Evolutionary conservation across 192 early-diverging fungal species (phyloP).

Genomic region (Coemansia erecta): DNA sequence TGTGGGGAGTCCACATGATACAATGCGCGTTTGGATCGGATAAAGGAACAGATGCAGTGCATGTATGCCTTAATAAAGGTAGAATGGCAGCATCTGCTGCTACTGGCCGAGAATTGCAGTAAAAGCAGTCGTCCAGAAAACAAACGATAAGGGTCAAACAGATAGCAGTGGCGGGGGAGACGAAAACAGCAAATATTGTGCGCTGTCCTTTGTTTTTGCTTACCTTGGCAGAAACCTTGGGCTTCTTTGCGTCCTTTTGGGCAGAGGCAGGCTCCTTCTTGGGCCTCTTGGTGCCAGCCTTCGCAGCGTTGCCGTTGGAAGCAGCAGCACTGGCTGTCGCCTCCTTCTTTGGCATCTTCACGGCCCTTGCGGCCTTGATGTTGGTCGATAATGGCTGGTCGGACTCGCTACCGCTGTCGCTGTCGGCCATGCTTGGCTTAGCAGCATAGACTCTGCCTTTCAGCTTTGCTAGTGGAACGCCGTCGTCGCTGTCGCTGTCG

Average conservation of each 20-base stretch:
- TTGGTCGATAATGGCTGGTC: conserved; percentile 45
- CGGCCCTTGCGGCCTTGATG: conserved; percentile 8
- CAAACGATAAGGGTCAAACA: too few species aligned
- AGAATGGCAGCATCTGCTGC: too few species aligned
- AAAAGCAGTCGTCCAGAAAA: too few species aligned
- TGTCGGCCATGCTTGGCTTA: neutral
- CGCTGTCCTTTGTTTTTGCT: neutral
- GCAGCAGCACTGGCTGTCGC: neutral
- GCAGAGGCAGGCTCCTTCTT: conserved; percentile 7
- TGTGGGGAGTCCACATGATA: too few species aligned
- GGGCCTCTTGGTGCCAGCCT: conserved; percentile 1
- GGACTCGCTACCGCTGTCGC: conserved; percentile 40
- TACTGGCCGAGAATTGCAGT: too few species aligned
- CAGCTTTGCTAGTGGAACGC: conserved; percentile 36
- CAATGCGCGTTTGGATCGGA: too few species aligned
- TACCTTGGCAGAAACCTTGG: conserved; percentile 18
- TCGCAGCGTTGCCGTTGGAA: neutral
- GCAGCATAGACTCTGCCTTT: neutral
- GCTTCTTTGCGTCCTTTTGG: neutral
- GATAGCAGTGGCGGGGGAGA: neutral
- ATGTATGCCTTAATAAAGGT: too few species aligned
- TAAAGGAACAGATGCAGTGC: too few species aligned
- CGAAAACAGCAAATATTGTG: neutral
- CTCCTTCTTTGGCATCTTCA: neutral
- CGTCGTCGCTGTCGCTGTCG: conserved; percentile 35